Evolutionary conservation across 2,329 filamentous ascomycete genomes (phyloP).

Genomic region (Epicoccum nigrum): DNA sequence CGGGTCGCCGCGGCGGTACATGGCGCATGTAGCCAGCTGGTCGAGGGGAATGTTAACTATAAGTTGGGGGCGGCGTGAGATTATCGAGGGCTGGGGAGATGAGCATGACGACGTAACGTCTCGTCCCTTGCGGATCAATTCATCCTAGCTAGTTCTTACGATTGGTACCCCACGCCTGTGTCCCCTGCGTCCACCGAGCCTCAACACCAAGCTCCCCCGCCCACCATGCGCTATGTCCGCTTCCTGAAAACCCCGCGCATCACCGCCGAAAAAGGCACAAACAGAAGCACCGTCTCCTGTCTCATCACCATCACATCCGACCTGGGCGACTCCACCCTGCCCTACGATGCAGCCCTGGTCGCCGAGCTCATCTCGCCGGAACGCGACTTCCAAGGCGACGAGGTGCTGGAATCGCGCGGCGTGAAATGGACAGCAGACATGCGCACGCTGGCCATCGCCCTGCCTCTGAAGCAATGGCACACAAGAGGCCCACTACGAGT

Average conservation of each 20-base stretch:
- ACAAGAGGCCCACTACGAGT: conserved; percentile 49
- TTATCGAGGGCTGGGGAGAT: not conserved
- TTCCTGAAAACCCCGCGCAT: conserved; percentile 69
- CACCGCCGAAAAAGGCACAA: conserved; percentile 40
- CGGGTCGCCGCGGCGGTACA: conserved; percentile 74
- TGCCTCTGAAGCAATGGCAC: conserved; percentile 50
- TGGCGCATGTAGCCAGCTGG: conserved; percentile 44
- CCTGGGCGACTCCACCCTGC: conserved; percentile 68
- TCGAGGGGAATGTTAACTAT: too few relatives aligned
- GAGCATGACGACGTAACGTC: not conserved
- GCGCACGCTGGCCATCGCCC: conserved; percentile 51
- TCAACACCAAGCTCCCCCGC: conserved; percentile 2
- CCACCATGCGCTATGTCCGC: conserved; percentile 63
- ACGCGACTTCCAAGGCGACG: conserved; percentile 26
- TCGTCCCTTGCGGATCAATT: not conserved
- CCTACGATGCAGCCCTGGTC: conserved; percentile 53
- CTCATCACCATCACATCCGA: conserved; percentile 72
- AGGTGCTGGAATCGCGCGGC: conserved; percentile 51
- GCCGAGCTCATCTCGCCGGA: conserved; percentile 45
- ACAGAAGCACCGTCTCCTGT: conserved; percentile 25
- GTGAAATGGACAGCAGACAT: conserved; percentile 54
- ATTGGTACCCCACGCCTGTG: conserved; percentile 2
- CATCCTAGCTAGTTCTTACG: too few relatives aligned
- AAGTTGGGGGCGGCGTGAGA: too few relatives aligned
- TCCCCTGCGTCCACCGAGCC: conserved; percentile 2